phyloP scores from a whole-genome alignment of 2,329 filamentous ascomycete species.

The Fusarium sp. region DNA sequence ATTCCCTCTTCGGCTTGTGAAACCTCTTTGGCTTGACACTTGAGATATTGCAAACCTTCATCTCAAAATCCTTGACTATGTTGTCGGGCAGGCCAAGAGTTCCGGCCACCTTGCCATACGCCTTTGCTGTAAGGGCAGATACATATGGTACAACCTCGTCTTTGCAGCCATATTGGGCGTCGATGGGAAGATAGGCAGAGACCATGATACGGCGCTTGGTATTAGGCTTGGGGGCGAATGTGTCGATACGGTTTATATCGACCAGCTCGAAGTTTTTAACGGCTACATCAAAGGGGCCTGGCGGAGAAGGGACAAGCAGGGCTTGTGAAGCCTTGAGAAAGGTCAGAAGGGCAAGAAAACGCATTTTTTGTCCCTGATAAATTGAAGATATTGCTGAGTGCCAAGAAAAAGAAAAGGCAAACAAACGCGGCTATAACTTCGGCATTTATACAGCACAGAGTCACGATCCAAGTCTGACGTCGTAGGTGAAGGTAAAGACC shows the following conservation, averaged over 20 bases:
- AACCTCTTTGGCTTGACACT: not conserved
- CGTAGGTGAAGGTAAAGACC: fast-evolving
- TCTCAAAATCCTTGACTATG: not conserved
- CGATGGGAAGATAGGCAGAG: slow-evolving; percentile 21
- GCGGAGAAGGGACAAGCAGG: slow-evolving; percentile 2
- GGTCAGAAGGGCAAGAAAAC: not conserved
- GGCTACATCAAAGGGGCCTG: not conserved
- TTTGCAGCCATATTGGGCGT: not conserved
- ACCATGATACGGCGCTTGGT: slow-evolving; percentile 15
- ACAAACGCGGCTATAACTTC: fast-evolving
- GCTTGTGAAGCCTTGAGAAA: not conserved
- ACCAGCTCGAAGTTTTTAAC: slow-evolving; percentile 9
- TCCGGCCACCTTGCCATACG: not conserved
- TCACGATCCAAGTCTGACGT: fast-evolving
- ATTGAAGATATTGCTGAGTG: fast-evolving
- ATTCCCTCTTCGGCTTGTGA: not conserved
- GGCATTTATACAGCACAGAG: fast-evolving
- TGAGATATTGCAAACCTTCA: slow-evolving; percentile 24
- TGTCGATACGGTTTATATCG: slow-evolving; percentile 7
- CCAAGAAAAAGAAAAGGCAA: not conserved
- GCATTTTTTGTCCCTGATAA: not conserved
- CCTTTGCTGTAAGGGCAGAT: not conserved
- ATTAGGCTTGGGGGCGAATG: slow-evolving; percentile 3
- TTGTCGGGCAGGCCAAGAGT: not conserved
- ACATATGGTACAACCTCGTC: not conserved